These are phyloP conservation scores for Erysiphe pulchra DNA, from an alignment of 2,329 filamentous ascomycete genomes.

Conservation along the genomic window DNA sequence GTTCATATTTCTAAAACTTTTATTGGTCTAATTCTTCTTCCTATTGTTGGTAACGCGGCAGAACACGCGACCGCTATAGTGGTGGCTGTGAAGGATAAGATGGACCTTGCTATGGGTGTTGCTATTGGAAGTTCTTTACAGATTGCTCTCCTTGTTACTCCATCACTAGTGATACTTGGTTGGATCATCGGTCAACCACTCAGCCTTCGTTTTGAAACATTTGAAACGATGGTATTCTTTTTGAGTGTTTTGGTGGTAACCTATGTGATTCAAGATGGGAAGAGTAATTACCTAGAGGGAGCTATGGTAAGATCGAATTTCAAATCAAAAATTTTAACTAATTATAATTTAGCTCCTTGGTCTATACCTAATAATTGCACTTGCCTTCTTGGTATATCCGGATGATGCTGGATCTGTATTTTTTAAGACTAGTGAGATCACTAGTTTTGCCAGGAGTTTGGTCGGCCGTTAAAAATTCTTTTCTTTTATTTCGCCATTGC, in stretches of 20 bases:
- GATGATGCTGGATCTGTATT: conserved; percentile 16
- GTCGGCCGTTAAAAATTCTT: too few relatives aligned
- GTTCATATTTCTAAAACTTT: conserved; percentile 56
- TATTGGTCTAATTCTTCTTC: conserved; percentile 54
- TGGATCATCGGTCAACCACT: conserved; percentile 46
- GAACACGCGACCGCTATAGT: conserved; percentile 65
- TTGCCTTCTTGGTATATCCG: conserved; percentile 34
- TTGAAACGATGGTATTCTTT: conserved; percentile 56
- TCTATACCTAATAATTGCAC: conserved; percentile 29
- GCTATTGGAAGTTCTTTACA: conserved; percentile 64
- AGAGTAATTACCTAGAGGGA: conserved; percentile 63
- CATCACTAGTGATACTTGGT: conserved; percentile 53
- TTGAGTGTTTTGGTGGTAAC: conserved; percentile 51
- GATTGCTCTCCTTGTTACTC: conserved; percentile 60
- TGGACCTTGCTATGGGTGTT: conserved; percentile 52
- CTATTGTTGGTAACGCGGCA: conserved; percentile 57
- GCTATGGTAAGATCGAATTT: conserved; percentile 25
- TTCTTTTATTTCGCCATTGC: too few relatives aligned
- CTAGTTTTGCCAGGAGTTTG: too few relatives aligned
- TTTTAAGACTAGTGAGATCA: too few relatives aligned
- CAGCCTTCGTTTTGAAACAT: conserved; percentile 58
- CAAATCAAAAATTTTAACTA: neutral
- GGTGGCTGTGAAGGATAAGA: conserved; percentile 52
- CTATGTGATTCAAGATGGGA: conserved; percentile 56
- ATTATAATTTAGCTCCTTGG: conserved; percentile 22